Base-by-base conservation (phyloP, 495 filamentous ascomycete genomes). In the Annulohypoxylon bovei region DNA sequence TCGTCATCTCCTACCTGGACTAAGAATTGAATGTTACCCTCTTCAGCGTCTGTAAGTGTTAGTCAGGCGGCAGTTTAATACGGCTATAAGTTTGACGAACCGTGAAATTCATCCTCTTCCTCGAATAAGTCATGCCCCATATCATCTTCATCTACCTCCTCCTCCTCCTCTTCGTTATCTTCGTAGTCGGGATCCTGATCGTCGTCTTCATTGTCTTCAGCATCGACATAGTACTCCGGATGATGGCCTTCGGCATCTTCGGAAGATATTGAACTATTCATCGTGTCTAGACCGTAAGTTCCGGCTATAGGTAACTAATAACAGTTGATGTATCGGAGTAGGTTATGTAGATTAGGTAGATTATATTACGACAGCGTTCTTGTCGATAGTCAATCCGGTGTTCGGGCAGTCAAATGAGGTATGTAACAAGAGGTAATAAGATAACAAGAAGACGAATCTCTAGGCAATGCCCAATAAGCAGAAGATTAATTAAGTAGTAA, bases 151-250 rank as follows among this genome's bases (percentile, higher is more conserved):
- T 85, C 83, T 67, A 72, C 78, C 68, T 68, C 76, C 55, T 66
- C 77, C 62, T 78, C 78, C 67, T 68, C 76, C 55, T 66, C 77
- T 62, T 78, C 62, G 78, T 80, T 73, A 66, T 81, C 68, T 80
- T 86, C 82, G 81, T 84, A 72, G 40, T 86, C 85, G 65, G 84
- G 79, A 70, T 88, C 83, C 33, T 83, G 82, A 16, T 84, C 83
- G 9, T 81, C 71, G 9, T 79, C 67, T 0, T 78, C 75, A 0
- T 80, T 55, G 2, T 74, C 68, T 16, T 74, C 75, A 33, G 76
- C 75, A 47, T 73, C 69, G 62, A 70, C 71, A 65, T 62, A 77
- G 57, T 65, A 74, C 20, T 71, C 66, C 0, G 63, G 28, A 37
- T 52, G 40, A 39, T 46, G 50, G 18, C 62, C 69, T n/a, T 62